Evolutionary conservation across 2,329 filamentous ascomycete species (phyloP).

Genomic region (Colletotrichum orbiculare): DNA sequence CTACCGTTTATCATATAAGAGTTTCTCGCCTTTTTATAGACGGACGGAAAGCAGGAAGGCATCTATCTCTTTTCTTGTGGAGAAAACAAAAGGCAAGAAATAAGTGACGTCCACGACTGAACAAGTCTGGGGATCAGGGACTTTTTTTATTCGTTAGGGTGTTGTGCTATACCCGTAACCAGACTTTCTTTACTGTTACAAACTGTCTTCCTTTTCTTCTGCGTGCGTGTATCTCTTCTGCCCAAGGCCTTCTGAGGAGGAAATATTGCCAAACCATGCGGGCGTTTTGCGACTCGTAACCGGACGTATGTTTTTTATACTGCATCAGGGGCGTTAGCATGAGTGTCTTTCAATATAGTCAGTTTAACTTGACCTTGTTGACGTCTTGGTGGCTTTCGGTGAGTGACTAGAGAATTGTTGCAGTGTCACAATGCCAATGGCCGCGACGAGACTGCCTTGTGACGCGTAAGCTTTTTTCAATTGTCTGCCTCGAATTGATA

Average conservation of each 20-base stretch:
- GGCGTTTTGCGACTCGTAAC: not conserved
- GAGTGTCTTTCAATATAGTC: constrained; percentile 30
- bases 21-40: constrained; percentile 29
- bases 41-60: constrained; percentile 27
- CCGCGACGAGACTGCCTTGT: too few species aligned
- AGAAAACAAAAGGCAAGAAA: not conserved
- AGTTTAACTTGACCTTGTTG: constrained; percentile 15
- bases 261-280: not conserved
- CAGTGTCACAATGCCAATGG: too few species aligned
- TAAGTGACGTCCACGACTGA: not conserved
- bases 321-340: constrained; percentile 37
- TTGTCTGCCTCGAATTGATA: too few species aligned
- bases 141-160: constrained; percentile 13
- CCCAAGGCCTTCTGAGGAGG: too few species aligned
- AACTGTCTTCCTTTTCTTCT: not conserved
- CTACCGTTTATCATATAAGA: constrained; percentile 22
- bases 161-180: constrained; percentile 31
- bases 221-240: not conserved
- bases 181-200: constrained; percentile 35
- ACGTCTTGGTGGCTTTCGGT: not conserved
- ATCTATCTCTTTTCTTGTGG: constrained; percentile 2
- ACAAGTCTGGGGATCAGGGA: constrained; percentile 2
- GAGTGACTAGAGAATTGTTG: not conserved
- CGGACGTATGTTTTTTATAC: not conserved
- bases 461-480: too few species aligned